Base-by-base conservation (phyloP, 352 stramenopile species). In the Blastocystis sp. region DNA sequence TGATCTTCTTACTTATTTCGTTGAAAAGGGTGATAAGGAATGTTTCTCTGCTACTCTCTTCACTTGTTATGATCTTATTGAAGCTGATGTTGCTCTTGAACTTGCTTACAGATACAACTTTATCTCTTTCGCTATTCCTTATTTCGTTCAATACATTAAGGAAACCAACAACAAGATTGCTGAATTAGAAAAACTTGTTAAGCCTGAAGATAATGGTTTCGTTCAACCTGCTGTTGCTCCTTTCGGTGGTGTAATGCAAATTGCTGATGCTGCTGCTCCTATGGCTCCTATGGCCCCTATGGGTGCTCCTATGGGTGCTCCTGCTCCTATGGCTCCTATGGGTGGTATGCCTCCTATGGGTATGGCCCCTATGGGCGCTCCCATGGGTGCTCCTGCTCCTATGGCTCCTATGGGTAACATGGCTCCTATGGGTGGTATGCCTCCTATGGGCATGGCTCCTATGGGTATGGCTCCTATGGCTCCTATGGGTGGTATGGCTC, bases 61-160 rank as follows among this genome's bases (percentile, higher is more conserved):
- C 74, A 97, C 90, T 39, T 97, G 89, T 78, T 73, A 71, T 68
- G 80, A 93, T 73, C 75, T 95, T 46, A 85, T 96, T 58, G 88
- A 89, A 68, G 89, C 91, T n/a, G 91, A 99, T 72, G 80, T 97
- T 40, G 91, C 85, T 6, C 70, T 99, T 39, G 91, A 99, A 71
- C 78, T 98, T 31, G 90, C 87, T 33, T 99, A 89, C 89, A 80
- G 93, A 66, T 93, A 97, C 70, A 86, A 87, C 49, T 95, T 96
- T 75, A 80, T 86, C 19, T 83, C 98, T 74, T 96, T 94, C 68
- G 84, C 93, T 39, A 96, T 97, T 88, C 91, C 91, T 27, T 99
- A 95, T 80, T 84, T 99, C 74, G 94, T 98, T 69, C 90, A 98
- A 75, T 96, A 92, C 56, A 78, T 96, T 54, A 87, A 91, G 67